Conservation (phyloP, 2,329 filamentous ascomycete species). For the Arthroderma sp. region DNA sequence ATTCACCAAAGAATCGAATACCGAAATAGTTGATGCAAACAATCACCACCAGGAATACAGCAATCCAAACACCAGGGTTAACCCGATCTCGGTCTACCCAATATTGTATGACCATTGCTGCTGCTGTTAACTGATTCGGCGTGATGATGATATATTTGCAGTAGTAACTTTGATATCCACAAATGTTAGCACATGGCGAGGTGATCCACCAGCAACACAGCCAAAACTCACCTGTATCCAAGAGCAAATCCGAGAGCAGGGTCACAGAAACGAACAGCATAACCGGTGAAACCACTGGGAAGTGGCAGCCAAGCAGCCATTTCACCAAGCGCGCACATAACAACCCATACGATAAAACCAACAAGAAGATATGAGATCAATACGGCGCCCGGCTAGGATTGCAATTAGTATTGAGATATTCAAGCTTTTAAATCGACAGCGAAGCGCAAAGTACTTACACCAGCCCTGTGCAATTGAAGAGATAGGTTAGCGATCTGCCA, state of each 20-base stretch:
- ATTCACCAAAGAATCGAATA: slow-evolving; percentile 57
- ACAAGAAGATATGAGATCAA: slow-evolving; percentile 33
- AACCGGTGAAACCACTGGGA: slow-evolving; percentile 36
- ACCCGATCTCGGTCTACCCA: slow-evolving; percentile 55
- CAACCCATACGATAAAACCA: slow-evolving; percentile 55
- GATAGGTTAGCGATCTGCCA: slow-evolving; percentile 9
- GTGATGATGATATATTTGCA: slow-evolving; percentile 75
- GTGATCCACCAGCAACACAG: not conserved
- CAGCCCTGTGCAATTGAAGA: slow-evolving; percentile 17
- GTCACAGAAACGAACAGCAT: slow-evolving; percentile 30
- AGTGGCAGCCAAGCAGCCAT: slow-evolving; percentile 38
- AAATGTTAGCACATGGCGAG: slow-evolving; percentile 13
- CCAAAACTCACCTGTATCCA: slow-evolving; percentile 35
- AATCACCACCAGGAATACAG: slow-evolving; percentile 53
- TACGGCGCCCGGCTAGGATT: slow-evolving; percentile 25
- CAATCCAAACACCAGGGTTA: slow-evolving; percentile 69
- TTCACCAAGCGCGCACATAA: slow-evolving; percentile 39
- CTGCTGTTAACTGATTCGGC: slow-evolving; percentile 72
- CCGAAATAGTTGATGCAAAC: slow-evolving; percentile 57
- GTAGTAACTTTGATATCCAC: slow-evolving; percentile 41
- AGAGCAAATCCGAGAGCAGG: slow-evolving; percentile 37
- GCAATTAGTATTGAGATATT: slow-evolving; percentile 6
- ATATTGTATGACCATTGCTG: slow-evolving; percentile 64
- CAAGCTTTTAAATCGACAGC: not conserved
- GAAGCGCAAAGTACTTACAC: slow-evolving; percentile 18